phyloP scores from a whole-genome alignment of 1,284 basidiomycete genomes.

The Sanguinoderma infundibulare region DNA sequence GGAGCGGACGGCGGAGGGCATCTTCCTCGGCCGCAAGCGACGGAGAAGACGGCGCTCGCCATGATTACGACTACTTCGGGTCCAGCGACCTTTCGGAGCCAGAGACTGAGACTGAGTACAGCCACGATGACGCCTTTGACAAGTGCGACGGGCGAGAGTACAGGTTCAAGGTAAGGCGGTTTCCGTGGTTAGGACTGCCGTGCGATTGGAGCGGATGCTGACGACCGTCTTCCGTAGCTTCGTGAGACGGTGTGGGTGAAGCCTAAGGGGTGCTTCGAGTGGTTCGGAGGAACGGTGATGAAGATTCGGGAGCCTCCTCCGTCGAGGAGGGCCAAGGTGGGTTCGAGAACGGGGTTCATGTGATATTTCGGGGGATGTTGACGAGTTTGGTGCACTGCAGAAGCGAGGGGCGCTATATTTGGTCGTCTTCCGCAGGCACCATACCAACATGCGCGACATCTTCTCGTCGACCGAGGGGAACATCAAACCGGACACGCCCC shows the following conservation, averaged over 20 bases:
- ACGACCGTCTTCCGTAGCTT: conserved; percentile 7
- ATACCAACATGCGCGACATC: conserved; percentile 21
- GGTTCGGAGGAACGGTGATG: conserved; percentile 20
- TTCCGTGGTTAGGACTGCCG: not conserved
- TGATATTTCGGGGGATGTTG: not conserved
- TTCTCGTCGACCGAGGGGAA: conserved; percentile 23
- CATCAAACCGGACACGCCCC: conserved; percentile 23
- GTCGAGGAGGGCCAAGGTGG: conserved; percentile 10
- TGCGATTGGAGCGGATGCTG: not conserved
- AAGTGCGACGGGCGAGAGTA: conserved; percentile 8
- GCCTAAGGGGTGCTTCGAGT: conserved; percentile 17
- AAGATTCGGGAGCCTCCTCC: conserved; percentile 15
- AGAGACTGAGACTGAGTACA: conserved; percentile 18
- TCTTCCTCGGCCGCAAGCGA: conserved; percentile 9
- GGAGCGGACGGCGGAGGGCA: conserved; percentile 11
- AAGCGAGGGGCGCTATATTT: conserved; percentile 17
- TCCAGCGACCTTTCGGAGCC: conserved; percentile 25
- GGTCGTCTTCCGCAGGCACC: conserved; percentile 25
- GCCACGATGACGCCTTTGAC: conserved; percentile 25
- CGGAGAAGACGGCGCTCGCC: conserved; percentile 12
- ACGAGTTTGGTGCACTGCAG: conserved; percentile 1
- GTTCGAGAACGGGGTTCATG: not conserved
- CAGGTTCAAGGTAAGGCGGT: conserved; percentile 11
- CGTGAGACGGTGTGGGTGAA: conserved; percentile 22
- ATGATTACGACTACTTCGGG: conserved; percentile 10